A percentile compares a stretch with the other conserved stretches of the same genome.
Evolutionary conservation across 495 filamentous ascomycete species (phyloP).

Genomic region (Xylaria castorea): DNA sequence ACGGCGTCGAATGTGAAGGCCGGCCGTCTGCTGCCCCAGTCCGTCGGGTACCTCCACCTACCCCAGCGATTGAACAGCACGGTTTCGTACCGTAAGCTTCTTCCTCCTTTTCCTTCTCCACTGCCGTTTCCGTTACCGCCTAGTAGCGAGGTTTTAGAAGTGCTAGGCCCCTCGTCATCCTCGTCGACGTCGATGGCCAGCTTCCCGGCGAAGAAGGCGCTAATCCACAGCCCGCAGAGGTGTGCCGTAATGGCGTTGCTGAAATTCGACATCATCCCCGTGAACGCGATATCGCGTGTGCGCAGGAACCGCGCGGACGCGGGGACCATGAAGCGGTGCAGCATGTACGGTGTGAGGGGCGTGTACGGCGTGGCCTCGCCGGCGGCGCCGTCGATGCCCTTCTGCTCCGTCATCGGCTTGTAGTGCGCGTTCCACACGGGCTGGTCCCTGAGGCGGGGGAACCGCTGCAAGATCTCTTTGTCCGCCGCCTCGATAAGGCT

Average conservation of each 20-base stretch:
- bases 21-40: conserved; percentile 66
- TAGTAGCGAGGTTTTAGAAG: neutral
- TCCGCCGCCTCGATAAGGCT: conserved; percentile 57
- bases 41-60: conserved; percentile 69
- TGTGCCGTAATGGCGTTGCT: conserved; percentile 68
- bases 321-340: conserved; percentile 76
- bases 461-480: conserved; percentile 67
- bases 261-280: conserved; percentile 67
- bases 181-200: conserved; percentile 28
- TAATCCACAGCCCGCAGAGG: conserved; percentile 74
- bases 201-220: conserved; percentile 62
- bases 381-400: conserved; percentile 38
- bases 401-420: conserved; percentile 46
- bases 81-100: conserved; percentile 57
- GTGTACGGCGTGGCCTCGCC: conserved; percentile 45
- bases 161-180: conserved; percentile 12
- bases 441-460: conserved; percentile 64
- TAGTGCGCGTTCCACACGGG: conserved; percentile 51
- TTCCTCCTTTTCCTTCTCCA: conserved; percentile 18
- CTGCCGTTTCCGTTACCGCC: neutral
- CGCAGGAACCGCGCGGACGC: conserved; percentile 56
- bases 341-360: conserved; percentile 50
- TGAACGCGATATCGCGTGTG: conserved; percentile 69
- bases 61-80: conserved; percentile 71
- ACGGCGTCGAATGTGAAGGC: conserved; percentile 78